Evolutionary conservation across 1,139 yeast species (phyloP), one percentile per base, ranked within the genome.

Genomic region (Eremothecium cymbalariae): DNA sequence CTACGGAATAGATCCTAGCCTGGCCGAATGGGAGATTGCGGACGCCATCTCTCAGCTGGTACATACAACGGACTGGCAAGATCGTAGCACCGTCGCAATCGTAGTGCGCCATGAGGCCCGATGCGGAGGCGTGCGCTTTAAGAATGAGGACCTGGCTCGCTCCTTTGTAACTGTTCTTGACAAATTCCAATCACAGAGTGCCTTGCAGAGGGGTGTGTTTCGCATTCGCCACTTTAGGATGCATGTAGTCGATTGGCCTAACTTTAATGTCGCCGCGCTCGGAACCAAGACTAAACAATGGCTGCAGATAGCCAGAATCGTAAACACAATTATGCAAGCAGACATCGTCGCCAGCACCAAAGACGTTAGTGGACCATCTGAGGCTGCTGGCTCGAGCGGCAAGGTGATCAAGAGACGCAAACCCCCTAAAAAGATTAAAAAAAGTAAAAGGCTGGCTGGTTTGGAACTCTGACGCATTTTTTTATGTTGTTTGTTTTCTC

Each of bases 1-100:
- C 8, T 55, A 48, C 32, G 51, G 51, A 25, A 35, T 55, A n/a
- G 52, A 51, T 33, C 33, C 47, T 4, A 41, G 49, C 12, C 30
- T 52, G 3, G 49, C 58, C 1, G 54, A 51, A 31, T 52, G 57
- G 56, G 47, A 50, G 25, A 37, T 55, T 8, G 32, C 39, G n/a
- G 48, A 44, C 11, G 35, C 39, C 8, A 36, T 54, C 6, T 20
- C 51, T 4, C 34, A 45, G 9, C 18, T 50, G 5, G 39, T 46
- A 1, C 36, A 31, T 9, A 24, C 37, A 3, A 31, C 40, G 9
- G 37, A 42, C n/a, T 51, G 56, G 54, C 43, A 40, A 19, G 55
- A 51, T 25, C 35, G 36, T 5, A 39, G 40, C 13, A 40, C 54
- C 3, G 36, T 43, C 8, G 36, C 53, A 4, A 21, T 52, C 18